phyloP scores from a whole-genome alignment of 2,329 filamentous ascomycete genomes.

The Venturia oleaginea region DNA sequence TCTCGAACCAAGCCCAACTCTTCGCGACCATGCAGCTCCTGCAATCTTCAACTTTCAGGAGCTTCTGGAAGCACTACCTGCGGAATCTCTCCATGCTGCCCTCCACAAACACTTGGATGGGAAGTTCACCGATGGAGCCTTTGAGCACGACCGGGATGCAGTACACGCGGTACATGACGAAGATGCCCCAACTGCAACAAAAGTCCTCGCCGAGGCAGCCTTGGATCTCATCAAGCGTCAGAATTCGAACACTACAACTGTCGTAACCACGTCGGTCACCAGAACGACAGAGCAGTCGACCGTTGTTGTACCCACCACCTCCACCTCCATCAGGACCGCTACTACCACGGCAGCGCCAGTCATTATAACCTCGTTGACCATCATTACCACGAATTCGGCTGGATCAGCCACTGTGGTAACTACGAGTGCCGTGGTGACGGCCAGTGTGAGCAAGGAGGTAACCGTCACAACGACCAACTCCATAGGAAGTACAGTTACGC shows the following conservation, averaged over 20 bases:
- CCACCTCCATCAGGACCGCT: conserved; percentile 15
- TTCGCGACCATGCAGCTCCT: background rate
- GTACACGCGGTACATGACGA: conserved; percentile 54
- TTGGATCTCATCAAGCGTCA: conserved; percentile 36
- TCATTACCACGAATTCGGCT: conserved; percentile 30
- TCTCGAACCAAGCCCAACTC: background rate
- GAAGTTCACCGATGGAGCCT: conserved; percentile 60
- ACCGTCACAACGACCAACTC: conserved; percentile 32
- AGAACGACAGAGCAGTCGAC: conserved; percentile 13
- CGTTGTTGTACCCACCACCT: conserved; percentile 20
- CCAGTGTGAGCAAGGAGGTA: conserved; percentile 31
- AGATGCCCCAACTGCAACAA: conserved; percentile 53
- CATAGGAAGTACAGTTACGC: conserved; percentile 27
- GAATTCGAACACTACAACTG: conserved; percentile 18
- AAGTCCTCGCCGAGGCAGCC: conserved; percentile 54
- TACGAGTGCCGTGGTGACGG: conserved; percentile 31
- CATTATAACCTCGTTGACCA: conserved; percentile 29
- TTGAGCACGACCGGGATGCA: conserved; percentile 53
- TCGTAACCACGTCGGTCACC: conserved; percentile 17
- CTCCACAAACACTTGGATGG: conserved; percentile 54
- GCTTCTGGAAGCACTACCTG: conserved; percentile 47
- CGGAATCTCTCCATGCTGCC: conserved; percentile 54
- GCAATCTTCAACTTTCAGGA: conserved; percentile 38
- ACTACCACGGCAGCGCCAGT: conserved; percentile 19
- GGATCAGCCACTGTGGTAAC: conserved; percentile 30